Base-by-base conservation (phyloP, 345 rosid genomes). In the Acer campestre region DNA sequence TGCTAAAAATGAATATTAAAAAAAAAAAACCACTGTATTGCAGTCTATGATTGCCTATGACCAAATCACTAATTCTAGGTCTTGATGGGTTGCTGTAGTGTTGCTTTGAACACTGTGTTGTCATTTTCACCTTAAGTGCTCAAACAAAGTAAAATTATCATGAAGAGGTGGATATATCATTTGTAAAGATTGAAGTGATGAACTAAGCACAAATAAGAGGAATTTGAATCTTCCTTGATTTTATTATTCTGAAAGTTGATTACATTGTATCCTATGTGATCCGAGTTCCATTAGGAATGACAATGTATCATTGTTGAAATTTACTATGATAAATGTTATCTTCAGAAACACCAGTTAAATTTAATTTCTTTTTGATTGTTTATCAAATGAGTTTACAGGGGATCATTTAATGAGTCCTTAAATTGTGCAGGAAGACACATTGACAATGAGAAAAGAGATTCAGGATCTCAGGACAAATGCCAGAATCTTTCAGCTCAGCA, bases 401-500 rank as follows among this genome's bases (percentile, higher is more conserved):
- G 8, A n/a, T 58, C 27, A 67, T 68, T 38, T 66, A 6, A 31
- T 7, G 71, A 64, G 61, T 74, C 40, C 56, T 55, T 73, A 64
- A 79, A 82, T 44, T 75, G 20, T 87, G 86, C 92, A 94, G 98
- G 99, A 96, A 78, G 90, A 90, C 31, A 86, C 97, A 1, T 79
- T 70, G 83, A 80, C 88, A 62, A 94, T 94, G 99, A 92, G 95
- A 81, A 96, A 91, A 84, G 99, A 96, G 85, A 90, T 92, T 84
- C 90, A 91, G 80, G 99, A 94, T 77, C 95, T 94, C 11, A 89
- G 97, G 85, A 94, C 98, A 7, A 96, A 91, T 81, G 99, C 98
- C 38, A 89, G 97, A 85, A 96, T 96, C 75, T 94, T 96, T 89
- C 99, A 96, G 88, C 98, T 96, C 56, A 96, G 99, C 93, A 96